phyloP scores from a whole-genome alignment of 108 stramenopile species.

The Pelagomonas calceolata region DNA sequence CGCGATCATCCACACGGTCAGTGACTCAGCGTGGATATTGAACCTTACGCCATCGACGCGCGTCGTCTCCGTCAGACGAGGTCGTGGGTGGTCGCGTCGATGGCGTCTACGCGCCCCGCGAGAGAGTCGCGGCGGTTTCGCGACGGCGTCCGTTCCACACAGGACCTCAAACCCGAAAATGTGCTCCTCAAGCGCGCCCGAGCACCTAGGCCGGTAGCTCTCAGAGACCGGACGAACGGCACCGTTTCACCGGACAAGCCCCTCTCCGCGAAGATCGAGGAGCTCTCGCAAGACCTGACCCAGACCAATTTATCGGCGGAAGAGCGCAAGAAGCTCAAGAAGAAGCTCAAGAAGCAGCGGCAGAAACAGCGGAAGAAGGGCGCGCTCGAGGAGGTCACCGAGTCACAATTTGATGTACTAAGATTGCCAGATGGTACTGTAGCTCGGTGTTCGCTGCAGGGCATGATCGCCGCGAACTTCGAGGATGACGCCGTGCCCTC shows the following conservation, averaged over 20 bases:
- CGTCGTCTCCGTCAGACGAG: too few relatives aligned
- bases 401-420: too few relatives aligned
- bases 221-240: too few relatives aligned
- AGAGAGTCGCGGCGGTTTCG: too few relatives aligned
- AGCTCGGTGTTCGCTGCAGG: too few relatives aligned
- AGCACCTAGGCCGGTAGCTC: too few relatives aligned
- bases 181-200: slow-evolving; percentile 38
- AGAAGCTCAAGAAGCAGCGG: slow-evolving; percentile 58
- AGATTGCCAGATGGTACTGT: too few relatives aligned
- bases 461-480: neutral
- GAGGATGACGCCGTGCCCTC: neutral
- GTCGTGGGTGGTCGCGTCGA: too few relatives aligned
- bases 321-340: slow-evolving; percentile 52
- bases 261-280: neutral
- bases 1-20: slow-evolving; percentile 93
- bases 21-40: too few relatives aligned
- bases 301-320: slow-evolving; percentile 16
- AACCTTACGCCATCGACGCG: too few relatives aligned
- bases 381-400: neutral
- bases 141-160: too few relatives aligned
- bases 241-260: neutral
- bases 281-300: neutral
- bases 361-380: slow-evolving; percentile 55
- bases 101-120: too few relatives aligned
- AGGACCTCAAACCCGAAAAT: slow-evolving; percentile 96